phyloP scores from a whole-genome alignment of 768 basidiomycete genomes.

The Leccinum disarticulatum region DNA sequence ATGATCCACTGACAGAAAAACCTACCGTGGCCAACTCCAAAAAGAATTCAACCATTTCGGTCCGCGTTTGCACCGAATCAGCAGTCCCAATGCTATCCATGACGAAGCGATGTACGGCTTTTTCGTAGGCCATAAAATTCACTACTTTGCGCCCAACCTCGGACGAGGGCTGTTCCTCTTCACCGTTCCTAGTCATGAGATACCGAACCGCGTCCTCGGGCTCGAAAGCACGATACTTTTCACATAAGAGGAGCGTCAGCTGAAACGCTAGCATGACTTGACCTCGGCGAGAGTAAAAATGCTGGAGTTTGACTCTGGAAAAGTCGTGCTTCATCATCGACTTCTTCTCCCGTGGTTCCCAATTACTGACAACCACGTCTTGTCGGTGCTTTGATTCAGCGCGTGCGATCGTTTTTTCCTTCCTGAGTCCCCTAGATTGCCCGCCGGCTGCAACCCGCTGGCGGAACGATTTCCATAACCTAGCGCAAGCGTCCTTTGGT shows the following conservation, averaged over 20 bases:
- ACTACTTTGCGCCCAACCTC: constrained; percentile 31
- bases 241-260: constrained; percentile 40
- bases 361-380: constrained; percentile 20
- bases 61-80: constrained; percentile 20
- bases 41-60: constrained; percentile 41
- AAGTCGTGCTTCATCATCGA: constrained; percentile 32
- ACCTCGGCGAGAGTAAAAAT: constrained; percentile 38
- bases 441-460: constrained; percentile 23
- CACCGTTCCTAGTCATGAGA: constrained; percentile 36
- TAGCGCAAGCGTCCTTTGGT: constrained; percentile 26
- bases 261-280: constrained; percentile 47
- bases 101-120: constrained; percentile 41
- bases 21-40: constrained; percentile 45
- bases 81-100: constrained; percentile 36
- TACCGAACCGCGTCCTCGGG: constrained; percentile 44
- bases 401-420: constrained; percentile 24
- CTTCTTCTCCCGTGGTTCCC: constrained; percentile 29
- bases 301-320: constrained; percentile 29
- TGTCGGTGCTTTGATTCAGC: constrained; percentile 22
- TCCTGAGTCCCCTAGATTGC: constrained; percentile 26
- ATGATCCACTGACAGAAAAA: neutral
- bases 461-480: constrained; percentile 33
- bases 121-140: constrained; percentile 37
- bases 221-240: constrained; percentile 39
- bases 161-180: constrained; percentile 25